These are phyloP conservation scores for Gilbertella persicaria DNA, from an alignment of 371 early-diverging fungal genomes.

Conservation along the genomic window DNA sequence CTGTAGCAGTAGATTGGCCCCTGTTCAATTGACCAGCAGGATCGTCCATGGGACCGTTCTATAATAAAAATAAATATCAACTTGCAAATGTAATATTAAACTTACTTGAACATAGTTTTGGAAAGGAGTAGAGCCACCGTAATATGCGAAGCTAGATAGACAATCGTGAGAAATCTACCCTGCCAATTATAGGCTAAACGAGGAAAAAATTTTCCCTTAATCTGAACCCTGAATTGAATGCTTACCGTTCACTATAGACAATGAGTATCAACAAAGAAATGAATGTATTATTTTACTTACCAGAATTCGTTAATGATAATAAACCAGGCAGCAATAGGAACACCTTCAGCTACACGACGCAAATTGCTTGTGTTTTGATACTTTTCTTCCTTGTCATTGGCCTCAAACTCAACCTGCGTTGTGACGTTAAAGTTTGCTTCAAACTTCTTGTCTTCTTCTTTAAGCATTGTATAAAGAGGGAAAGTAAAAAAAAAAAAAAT, in stretches of 20 bases:
- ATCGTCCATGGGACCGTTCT: conserved; percentile 23
- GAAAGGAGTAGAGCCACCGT: conserved; percentile 70
- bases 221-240: background rate
- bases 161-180: conserved; percentile 11
- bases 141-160: conserved; percentile 62
- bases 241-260: conserved; percentile 26
- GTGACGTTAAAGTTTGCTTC: conserved; percentile 19
- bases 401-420: conserved; percentile 25
- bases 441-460: conserved; percentile 29
- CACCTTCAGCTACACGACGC: conserved; percentile 39
- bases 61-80: background rate
- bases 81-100: background rate
- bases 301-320: conserved; percentile 55
- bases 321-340: conserved; percentile 55
- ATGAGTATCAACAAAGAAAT: background rate
- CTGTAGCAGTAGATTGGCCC: conserved; percentile 61
- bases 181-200: conserved; percentile 6
- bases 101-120: conserved; percentile 57
- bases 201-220: background rate
- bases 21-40: conserved; percentile 35
- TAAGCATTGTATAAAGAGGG: conserved; percentile 5
- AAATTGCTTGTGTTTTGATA: conserved; percentile 13
- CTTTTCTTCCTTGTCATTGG: conserved; percentile 2
- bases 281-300: conserved; percentile 6
- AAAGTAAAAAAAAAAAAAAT: conserved; percentile 10